Conservation (phyloP, 352 stramenopile species). For the Phytopythium aichiense region DNA sequence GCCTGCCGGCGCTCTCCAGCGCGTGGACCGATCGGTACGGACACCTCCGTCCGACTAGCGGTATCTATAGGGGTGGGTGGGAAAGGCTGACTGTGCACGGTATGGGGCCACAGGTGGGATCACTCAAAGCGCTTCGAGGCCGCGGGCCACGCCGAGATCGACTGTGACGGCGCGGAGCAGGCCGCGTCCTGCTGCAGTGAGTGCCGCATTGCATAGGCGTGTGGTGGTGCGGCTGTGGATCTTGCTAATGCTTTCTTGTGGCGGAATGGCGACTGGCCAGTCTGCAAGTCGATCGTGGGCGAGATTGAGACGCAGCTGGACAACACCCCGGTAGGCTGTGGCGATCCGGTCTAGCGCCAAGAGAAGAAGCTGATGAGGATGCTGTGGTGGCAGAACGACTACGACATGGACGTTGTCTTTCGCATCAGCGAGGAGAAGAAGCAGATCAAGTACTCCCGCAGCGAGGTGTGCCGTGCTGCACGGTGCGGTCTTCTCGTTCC, state of each 20-base stretch:
- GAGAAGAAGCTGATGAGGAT: not conserved
- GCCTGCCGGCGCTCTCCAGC: slow-evolving; percentile 14
- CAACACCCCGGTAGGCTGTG: slow-evolving; percentile 41
- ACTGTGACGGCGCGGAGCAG: slow-evolving; percentile 52
- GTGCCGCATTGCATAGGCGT: slow-evolving; percentile 9
- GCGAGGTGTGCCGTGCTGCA: slow-evolving; percentile 33
- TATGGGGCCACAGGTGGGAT: slow-evolving; percentile 45
- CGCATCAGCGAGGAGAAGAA: slow-evolving; percentile 87
- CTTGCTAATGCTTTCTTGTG: not conserved
- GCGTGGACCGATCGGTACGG: slow-evolving; percentile 59
- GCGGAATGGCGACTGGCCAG: slow-evolving; percentile 14
- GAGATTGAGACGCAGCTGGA: slow-evolving; percentile 82
- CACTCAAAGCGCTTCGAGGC: slow-evolving; percentile 76
- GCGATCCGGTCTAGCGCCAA: not conserved
- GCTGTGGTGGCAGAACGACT: slow-evolving; percentile 40
- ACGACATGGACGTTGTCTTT: slow-evolving; percentile 83
- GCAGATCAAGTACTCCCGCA: slow-evolving; percentile 79
- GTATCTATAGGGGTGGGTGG: not conserved
- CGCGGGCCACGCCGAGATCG: slow-evolving; percentile 50
- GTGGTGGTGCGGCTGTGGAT: not conserved
- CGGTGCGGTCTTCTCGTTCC: too few relatives aligned
- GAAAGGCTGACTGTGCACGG: not conserved
- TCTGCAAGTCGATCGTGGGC: slow-evolving; percentile 80
- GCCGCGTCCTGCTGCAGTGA: slow-evolving; percentile 71
- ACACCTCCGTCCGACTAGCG: not conserved